Conservation (phyloP, 2,329 filamentous ascomycete species). For the Didymella arachidicola region DNA sequence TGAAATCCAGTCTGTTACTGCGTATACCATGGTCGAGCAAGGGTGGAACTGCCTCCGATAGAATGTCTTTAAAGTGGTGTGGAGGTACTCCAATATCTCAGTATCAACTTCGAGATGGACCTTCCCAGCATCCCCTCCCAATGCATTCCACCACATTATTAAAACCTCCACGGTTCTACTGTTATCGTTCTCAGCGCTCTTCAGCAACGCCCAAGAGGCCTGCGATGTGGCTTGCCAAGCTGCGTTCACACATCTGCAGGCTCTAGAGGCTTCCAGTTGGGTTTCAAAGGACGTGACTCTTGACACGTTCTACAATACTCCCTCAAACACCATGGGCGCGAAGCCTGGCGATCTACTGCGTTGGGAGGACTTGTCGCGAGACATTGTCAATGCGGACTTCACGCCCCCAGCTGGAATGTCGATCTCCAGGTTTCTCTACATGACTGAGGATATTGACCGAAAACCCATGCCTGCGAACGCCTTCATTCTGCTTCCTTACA, state of each 20-base stretch:
- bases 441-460: conserved; percentile 33
- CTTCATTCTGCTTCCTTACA: conserved; percentile 32
- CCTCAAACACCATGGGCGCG: conserved; percentile 22
- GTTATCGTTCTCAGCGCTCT: not conserved
- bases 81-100: not conserved
- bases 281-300: conserved; percentile 19
- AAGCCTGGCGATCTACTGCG: conserved; percentile 31
- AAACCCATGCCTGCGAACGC: conserved; percentile 32
- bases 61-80: conserved; percentile 1
- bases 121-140: not conserved
- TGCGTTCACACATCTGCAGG: not conserved
- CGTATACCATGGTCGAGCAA: not conserved
- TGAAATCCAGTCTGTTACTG: not conserved
- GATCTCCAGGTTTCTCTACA: conserved; percentile 31
- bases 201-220: conserved; percentile 2
- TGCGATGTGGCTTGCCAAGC: conserved; percentile 4
- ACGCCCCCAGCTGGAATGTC: conserved; percentile 28
- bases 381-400: conserved; percentile 26
- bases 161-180: not conserved
- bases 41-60: not conserved
- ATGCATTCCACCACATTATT: not conserved
- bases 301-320: conserved; percentile 29
- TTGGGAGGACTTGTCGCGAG: conserved; percentile 27
- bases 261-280: conserved; percentile 4
- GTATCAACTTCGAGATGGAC: not conserved